phyloP scores from a whole-genome alignment of 2,329 filamentous ascomycete genomes.

The Neopestalotiopsis sp. region DNA sequence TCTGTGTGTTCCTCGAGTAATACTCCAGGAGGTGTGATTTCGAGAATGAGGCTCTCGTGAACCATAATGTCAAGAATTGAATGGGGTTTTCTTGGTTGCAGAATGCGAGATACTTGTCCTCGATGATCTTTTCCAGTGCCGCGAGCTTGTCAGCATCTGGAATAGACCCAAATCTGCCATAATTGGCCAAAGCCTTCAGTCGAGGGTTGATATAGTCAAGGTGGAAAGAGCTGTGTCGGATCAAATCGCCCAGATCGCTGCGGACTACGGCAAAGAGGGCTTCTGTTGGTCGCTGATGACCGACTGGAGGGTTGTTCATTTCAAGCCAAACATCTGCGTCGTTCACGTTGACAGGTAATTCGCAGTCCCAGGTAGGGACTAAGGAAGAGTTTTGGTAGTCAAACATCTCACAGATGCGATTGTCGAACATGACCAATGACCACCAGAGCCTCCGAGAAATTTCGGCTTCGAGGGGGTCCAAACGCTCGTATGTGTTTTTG shows the following conservation, averaged over 20 bases:
- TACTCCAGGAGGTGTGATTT: slow-evolving; percentile 55
- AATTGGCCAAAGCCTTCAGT: slow-evolving; percentile 32
- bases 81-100: slow-evolving; percentile 44
- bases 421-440: slow-evolving; percentile 62
- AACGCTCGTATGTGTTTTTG: slow-evolving; percentile 42
- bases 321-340: slow-evolving; percentile 51
- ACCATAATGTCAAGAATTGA: slow-evolving; percentile 47
- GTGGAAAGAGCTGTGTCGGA: slow-evolving; percentile 39
- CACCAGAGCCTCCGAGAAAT: slow-evolving; percentile 68
- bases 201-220: slow-evolving; percentile 40
- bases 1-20: slow-evolving; percentile 37
- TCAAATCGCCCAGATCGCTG: slow-evolving; percentile 43
- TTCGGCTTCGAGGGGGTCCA: slow-evolving; percentile 55
- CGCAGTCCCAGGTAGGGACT: slow-evolving; percentile 46
- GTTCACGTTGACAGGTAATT: slow-evolving; percentile 47
- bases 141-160: slow-evolving; percentile 30
- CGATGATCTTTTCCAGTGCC: slow-evolving; percentile 44
- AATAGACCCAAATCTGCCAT: not conserved
- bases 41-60: slow-evolving; percentile 46
- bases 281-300: slow-evolving; percentile 42
- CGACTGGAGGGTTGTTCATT: slow-evolving; percentile 39
- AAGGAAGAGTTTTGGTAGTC: slow-evolving; percentile 38
- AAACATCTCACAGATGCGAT: slow-evolving; percentile 58
- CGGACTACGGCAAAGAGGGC: slow-evolving; percentile 47
- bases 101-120: slow-evolving; percentile 49